These are phyloP conservation scores for Cladophialophora yegresii DNA, from an alignment of 2,329 filamentous ascomycete genomes.

Conservation along the genomic window DNA sequence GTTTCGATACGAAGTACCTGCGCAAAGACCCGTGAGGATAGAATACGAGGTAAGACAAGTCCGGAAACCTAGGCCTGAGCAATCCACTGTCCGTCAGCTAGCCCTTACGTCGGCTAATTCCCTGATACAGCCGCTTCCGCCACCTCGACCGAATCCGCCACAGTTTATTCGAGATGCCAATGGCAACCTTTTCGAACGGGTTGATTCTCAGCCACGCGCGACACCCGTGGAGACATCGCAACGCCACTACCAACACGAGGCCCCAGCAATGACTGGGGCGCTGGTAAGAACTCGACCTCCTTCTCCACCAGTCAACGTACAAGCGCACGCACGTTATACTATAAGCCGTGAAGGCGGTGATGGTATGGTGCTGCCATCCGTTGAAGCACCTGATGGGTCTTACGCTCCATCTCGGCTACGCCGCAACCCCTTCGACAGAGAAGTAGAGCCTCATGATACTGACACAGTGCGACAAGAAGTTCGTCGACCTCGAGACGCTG, in stretches of 20 bases:
- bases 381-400: constrained; percentile 33
- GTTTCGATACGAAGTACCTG: constrained; percentile 14
- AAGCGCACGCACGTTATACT: constrained; percentile 15
- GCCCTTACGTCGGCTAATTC: background rate
- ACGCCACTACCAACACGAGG: constrained; percentile 19
- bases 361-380: constrained; percentile 32
- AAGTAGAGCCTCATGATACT: constrained; percentile 24
- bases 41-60: constrained; percentile 29
- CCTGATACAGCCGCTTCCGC: constrained; percentile 19
- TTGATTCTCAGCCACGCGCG: constrained; percentile 19
- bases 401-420: constrained; percentile 25
- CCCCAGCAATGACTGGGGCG: constrained; percentile 1
- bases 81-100: background rate
- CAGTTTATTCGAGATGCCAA: constrained; percentile 29
- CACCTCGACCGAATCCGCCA: constrained; percentile 26
- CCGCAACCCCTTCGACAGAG: constrained; percentile 25
- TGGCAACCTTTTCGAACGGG: constrained; percentile 31
- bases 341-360: constrained; percentile 27
- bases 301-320: constrained; percentile 24
- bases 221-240: constrained; percentile 5
- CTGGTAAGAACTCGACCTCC: constrained; percentile 28
- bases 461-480: constrained; percentile 17
- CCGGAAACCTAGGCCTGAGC: background rate
- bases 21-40: constrained; percentile 10
- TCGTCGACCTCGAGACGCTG: constrained; percentile 8